Percentiles rank a stretch among this genome's conserved stretches.
Conservation (phyloP, 2,329 filamentous ascomycete genomes). For the Rhynchosporium secalis region DNA sequence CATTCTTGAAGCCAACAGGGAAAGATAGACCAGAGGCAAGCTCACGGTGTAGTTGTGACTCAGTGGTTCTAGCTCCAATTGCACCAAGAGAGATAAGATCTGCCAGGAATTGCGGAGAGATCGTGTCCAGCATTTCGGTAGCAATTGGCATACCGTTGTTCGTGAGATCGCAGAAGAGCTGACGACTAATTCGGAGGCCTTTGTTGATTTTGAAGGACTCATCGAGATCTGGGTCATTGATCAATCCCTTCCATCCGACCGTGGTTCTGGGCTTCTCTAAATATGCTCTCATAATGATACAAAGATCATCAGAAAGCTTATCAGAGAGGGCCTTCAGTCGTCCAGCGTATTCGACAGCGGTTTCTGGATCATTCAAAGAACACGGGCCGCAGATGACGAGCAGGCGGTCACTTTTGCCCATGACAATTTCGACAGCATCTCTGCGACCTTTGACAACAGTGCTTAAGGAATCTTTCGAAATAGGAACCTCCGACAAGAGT, state of each 20-base stretch:
- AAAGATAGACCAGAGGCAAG: slow-evolving; percentile 93
- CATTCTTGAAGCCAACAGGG: slow-evolving; percentile 99
- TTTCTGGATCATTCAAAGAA: slow-evolving; percentile 91
- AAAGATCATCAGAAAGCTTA: slow-evolving; percentile 79
- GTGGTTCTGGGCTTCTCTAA: slow-evolving; percentile 98
- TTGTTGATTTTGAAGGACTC: slow-evolving; percentile 99
- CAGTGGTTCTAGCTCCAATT: slow-evolving; percentile 93
- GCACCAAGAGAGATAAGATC: slow-evolving; percentile 95
- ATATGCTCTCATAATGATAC: slow-evolving; percentile 97
- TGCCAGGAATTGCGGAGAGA: slow-evolving; percentile 95
- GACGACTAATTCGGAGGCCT: slow-evolving; percentile 85
- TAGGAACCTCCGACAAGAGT: slow-evolving; percentile 82
- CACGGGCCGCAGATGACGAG: slow-evolving; percentile 94
- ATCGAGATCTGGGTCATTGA: slow-evolving; percentile 98
- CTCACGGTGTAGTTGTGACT: slow-evolving; percentile 95
- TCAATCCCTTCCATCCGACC: slow-evolving; percentile 97
- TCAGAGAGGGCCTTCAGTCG: slow-evolving; percentile 75
- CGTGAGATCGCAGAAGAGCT: slow-evolving; percentile 91
- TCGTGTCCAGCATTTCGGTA: slow-evolving; percentile 97
- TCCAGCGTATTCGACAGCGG: slow-evolving; percentile 84
- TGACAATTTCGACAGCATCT: slow-evolving; percentile 49
- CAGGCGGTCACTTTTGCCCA: slow-evolving; percentile 65
- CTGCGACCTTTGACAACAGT: slow-evolving; percentile 72
- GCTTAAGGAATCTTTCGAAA: slow-evolving; percentile 59
- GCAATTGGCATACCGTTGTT: slow-evolving; percentile 88